Conservation (phyloP, 1,284 basidiomycete species). For the Marasmius tenuissimus region DNA sequence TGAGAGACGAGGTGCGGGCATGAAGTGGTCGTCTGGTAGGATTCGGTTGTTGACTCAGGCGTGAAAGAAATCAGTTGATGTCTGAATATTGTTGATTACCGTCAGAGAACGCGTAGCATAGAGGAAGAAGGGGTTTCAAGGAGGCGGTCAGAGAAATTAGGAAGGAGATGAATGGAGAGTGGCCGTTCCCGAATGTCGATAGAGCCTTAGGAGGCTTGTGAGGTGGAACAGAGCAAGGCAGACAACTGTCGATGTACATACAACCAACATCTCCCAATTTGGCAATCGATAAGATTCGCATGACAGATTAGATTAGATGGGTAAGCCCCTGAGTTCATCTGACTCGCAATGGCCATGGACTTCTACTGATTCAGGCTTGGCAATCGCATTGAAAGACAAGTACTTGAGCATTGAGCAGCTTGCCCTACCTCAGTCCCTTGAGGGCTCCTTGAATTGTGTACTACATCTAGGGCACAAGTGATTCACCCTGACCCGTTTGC, state of each 20-base stretch:
- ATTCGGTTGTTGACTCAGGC: too few species aligned
- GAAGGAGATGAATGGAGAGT: background rate
- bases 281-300: background rate
- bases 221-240: background rate
- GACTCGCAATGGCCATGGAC: too few species aligned
- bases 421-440: too few species aligned
- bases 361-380: too few species aligned
- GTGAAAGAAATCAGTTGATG: too few species aligned
- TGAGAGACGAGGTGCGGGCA: constrained; percentile 56
- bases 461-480: too few species aligned
- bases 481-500: too few species aligned
- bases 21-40: constrained; percentile 19
- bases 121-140: background rate
- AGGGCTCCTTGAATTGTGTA: too few species aligned
- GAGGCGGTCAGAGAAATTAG: background rate
- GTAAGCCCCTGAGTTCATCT: background rate
- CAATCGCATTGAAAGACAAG: too few species aligned
- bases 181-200: background rate
- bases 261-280: background rate
- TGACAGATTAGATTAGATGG: background rate
- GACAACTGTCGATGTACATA: background rate
- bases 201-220: background rate
- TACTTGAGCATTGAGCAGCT: too few species aligned
- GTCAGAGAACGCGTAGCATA: background rate
- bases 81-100: too few species aligned